A percentile compares a stretch with the other conserved stretches of the same genome.
These are phyloP conservation scores for Leccinum angustisporum DNA, from an alignment of 1,284 basidiomycete species.

Conservation along the genomic window DNA sequence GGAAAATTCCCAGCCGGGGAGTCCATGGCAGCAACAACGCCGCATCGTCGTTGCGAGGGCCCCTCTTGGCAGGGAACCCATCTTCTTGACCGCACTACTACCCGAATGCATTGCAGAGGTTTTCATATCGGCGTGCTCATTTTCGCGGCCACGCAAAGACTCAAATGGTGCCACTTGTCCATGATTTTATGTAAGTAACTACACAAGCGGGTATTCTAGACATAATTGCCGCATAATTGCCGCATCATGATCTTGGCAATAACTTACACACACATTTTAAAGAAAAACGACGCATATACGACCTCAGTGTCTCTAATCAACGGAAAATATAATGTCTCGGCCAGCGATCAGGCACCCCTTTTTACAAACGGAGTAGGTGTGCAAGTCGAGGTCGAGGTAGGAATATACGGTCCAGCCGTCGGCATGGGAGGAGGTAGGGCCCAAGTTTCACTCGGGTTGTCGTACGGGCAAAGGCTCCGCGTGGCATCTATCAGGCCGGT, in stretches of 20 bases:
- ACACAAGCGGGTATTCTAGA: not conserved
- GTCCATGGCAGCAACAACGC: no score
- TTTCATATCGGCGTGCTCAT: not conserved
- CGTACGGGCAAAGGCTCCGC: slow-evolving; percentile 9
- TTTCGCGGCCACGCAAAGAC: not conserved
- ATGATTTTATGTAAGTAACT: no score
- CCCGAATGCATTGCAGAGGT: not conserved
- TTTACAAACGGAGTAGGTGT: slow-evolving; percentile 6
- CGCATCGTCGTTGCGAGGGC: no score
- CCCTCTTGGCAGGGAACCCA: not conserved
- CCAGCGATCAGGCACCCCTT: not conserved
- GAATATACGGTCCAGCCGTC: slow-evolving; percentile 12
- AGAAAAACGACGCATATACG: not conserved
- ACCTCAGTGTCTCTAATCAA: not conserved
- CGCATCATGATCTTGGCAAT: not conserved
- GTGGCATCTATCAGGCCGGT: slow-evolving; percentile 6
- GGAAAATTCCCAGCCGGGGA: no score
- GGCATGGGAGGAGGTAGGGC: slow-evolving; percentile 8
- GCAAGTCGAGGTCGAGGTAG: slow-evolving; percentile 9
- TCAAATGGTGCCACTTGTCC: not conserved
- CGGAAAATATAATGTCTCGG: not conserved
- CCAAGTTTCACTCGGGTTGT: slow-evolving; percentile 14
- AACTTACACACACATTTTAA: not conserved
- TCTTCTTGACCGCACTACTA: not conserved
- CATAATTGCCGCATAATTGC: not conserved